Evolutionary conservation across 164 flowering plant species (phyloP), one percentile per base, ranked within the genome.

Genomic region (Chimonanthus salicifolius): DNA sequence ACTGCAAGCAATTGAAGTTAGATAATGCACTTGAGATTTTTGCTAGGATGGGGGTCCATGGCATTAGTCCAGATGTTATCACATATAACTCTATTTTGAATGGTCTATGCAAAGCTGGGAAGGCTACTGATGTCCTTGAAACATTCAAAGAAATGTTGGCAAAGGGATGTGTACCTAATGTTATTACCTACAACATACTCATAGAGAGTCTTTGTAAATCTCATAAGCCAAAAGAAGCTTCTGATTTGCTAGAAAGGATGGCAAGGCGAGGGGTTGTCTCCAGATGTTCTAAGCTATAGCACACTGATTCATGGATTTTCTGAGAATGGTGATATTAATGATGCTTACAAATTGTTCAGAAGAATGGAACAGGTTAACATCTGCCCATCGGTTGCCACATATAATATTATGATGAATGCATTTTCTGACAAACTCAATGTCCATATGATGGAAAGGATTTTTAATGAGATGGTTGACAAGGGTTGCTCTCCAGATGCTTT

Each of bases 71-170:
- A 54, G 98, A 94, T 78, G 88, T 86, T 9, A 84, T 90, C 79
- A 94, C 98, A 20, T 90, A 85, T 72, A 94, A 94, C 77, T 80
- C 91, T 5, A 47, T 94, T 33, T 80, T 94, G 80, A 85, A 94
- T 84, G 97, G 98, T 72, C 93, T 94, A 11, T 92, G 96, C 84
- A 94, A 94, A 83, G 82, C 90, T 73, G 81, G 82, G 67, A 90
- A 84, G 66, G 78, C 50, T 71, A 88, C 84, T 54, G 87, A 85
- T 67, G 96, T 94, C n/a, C 75, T 80, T 77, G 92, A 83, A 77
- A 87, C 85, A n/a, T 94, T 86, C 78, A 81, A 82, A 68, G 84
- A 76, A 65, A 90, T 92, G 92, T 58, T 78, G 71, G 88, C 81
- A 69, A 88, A 85, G 74, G 90, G 88, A 5, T 89, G 89, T 72